Percentiles rank a stretch among this genome's conserved stretches.
These are phyloP conservation scores for Cardamine chenopodiifolia DNA, from an alignment of 345 rosid species.

Conservation along the genomic window DNA sequence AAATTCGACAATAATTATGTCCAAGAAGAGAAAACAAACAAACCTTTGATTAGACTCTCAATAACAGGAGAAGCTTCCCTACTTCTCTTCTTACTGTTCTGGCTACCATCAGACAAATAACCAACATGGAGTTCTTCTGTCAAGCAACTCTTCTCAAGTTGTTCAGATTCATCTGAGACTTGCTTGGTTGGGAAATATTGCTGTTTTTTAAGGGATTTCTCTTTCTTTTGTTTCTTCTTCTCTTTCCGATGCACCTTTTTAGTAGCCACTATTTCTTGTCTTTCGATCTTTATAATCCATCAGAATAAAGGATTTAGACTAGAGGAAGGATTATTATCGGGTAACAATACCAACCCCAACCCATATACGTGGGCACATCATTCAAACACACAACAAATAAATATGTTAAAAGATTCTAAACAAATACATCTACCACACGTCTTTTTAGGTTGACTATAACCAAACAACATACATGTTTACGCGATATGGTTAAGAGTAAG, in stretches of 20 bases:
- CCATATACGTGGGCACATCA: conserved; percentile 27
- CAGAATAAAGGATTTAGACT: conserved; percentile 47
- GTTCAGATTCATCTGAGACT: conserved; percentile 37
- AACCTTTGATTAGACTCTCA: conserved; percentile 46
- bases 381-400: too few species aligned
- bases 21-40: background rate
- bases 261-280: background rate
- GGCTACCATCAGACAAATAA: conserved; percentile 52
- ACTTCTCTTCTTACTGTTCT: conserved; percentile 54
- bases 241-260: conserved; percentile 31
- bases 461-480: too few species aligned
- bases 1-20: background rate
- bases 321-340: conserved; percentile 1
- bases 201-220: conserved; percentile 17
- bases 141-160: conserved; percentile 36
- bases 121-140: conserved; percentile 37
- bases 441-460: conserved; percentile 30
- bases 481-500: too few species aligned
- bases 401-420: background rate
- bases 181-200: background rate
- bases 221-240: conserved; percentile 32
- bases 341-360: conserved; percentile 18
- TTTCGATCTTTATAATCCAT: conserved; percentile 44
- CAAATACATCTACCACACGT: conserved; percentile 18
- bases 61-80: conserved; percentile 27